Conservation (phyloP, 139 green algal species). For the Eudorina sp. region DNA sequence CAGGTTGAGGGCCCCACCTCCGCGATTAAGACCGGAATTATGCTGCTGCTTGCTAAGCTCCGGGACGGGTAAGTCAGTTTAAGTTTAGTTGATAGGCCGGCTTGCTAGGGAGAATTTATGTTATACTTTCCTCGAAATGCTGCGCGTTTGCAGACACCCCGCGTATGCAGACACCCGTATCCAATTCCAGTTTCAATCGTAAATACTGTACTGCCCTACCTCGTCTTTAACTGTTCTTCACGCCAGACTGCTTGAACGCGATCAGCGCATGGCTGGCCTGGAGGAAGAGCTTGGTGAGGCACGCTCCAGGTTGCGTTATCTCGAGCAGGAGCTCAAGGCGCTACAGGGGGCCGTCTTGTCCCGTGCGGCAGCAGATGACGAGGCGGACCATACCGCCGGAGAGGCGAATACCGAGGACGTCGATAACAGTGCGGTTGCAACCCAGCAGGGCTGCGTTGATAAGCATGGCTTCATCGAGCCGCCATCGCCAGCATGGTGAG, state of each 20-base stretch:
- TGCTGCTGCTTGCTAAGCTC: background rate
- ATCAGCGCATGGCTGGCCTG: background rate
- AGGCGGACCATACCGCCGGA: no score
- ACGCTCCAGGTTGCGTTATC: background rate
- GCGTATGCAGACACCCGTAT: no score
- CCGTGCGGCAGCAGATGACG: background rate
- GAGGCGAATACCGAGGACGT: background rate
- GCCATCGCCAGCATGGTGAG: background rate
- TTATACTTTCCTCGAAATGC: no score
- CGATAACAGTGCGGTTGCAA: no score
- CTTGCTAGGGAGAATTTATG: no score
- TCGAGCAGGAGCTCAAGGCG: background rate
- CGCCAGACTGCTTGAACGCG: background rate
- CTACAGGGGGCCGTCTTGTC: background rate
- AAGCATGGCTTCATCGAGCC: conserved; percentile 1
- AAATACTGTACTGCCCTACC: no score
- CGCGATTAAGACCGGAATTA: background rate
- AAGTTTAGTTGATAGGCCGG: background rate
- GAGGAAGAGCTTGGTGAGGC: conserved; percentile 4
- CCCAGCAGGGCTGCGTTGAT: background rate
- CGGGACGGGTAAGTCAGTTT: background rate
- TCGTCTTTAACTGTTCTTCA: background rate
- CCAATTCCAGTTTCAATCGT: no score
- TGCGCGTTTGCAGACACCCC: no score
- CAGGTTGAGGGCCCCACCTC: background rate